Evolutionary conservation across 2,329 filamentous ascomycete species (phyloP).

Genomic region (Samsoniella hepiali): DNA sequence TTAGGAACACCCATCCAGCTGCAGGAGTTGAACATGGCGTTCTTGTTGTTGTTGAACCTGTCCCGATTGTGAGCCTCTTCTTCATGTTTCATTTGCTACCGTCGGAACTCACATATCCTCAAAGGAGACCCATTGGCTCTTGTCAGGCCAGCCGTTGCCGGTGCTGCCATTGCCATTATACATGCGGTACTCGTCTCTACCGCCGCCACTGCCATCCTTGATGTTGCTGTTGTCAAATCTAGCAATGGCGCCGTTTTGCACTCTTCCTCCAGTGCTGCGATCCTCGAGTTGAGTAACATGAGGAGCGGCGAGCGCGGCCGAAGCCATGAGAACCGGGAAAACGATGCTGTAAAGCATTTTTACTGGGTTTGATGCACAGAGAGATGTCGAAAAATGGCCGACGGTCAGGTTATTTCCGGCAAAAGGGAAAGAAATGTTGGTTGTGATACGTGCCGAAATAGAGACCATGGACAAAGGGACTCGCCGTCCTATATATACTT

Average conservation of each 20-base stretch:
- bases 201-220: conserved; percentile 20
- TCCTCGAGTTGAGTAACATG: not conserved
- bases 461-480: too few relatives aligned
- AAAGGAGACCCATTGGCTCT: conserved; percentile 29
- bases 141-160: conserved; percentile 30
- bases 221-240: conserved; percentile 17
- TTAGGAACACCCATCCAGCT: conserved; percentile 15
- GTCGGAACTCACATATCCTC: conserved; percentile 23
- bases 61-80: not conserved
- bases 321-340: not conserved
- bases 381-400: not conserved
- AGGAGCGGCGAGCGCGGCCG: not conserved
- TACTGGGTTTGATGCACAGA: not conserved
- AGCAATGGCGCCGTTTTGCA: not conserved
- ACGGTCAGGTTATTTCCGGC: too few relatives aligned
- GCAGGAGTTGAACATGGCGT: conserved; percentile 23
- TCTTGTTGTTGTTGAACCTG: conserved; percentile 25
- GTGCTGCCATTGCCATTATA: conserved; percentile 29
- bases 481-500: too few relatives aligned
- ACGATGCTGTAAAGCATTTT: conserved; percentile 8
- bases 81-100: not conserved
- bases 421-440: too few relatives aligned
- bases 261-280: not conserved
- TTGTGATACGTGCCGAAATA: too few relatives aligned
- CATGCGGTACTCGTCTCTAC: conserved; percentile 29